A percentile compares a stretch with the other conserved stretches of the same genome.
Evolutionary conservation across 2,329 filamentous ascomycete species (phyloP).

Genomic region (Aspergillus intermedius): DNA sequence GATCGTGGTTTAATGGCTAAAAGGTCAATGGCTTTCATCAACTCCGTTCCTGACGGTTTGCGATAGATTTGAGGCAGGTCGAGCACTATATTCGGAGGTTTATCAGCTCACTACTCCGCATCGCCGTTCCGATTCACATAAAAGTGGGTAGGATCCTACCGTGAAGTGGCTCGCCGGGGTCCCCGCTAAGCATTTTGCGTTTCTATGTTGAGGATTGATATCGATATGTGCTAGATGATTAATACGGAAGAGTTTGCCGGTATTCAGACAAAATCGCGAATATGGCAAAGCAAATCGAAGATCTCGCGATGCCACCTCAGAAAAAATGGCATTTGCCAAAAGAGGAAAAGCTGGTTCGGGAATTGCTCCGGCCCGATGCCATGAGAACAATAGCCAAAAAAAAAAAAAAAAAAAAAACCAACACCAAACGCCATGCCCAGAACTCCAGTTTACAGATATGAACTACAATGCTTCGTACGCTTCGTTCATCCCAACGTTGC

Average conservation of each 20-base stretch:
- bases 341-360: conserved; percentile 23
- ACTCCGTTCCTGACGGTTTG: conserved; percentile 58
- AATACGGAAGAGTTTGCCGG: conserved; percentile 1
- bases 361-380: conserved; percentile 12
- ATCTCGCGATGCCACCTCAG: conserved; percentile 12
- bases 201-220: conserved; percentile 1
- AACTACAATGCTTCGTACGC: background rate
- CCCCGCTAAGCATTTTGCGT: conserved; percentile 28
- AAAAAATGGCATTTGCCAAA: conserved; percentile 26
- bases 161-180: conserved; percentile 32
- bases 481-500: conserved; percentile 56
- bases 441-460: background rate
- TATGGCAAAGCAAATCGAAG: conserved; percentile 13
- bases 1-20: conserved; percentile 59
- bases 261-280: background rate
- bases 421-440: conserved; percentile 12
- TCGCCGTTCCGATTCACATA: conserved; percentile 8
- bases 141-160: conserved; percentile 21
- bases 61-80: conserved; percentile 81
- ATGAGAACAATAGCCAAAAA: background rate
- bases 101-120: conserved; percentile 25
- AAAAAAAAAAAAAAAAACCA: conserved; percentile 4
- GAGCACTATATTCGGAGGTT: conserved; percentile 44
- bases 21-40: conserved; percentile 60
- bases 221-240: background rate